Percentiles rank a stretch among this genome's conserved stretches.
Conservation (phyloP, 768 basidiomycete genomes). For the Lentinus brumalis region DNA sequence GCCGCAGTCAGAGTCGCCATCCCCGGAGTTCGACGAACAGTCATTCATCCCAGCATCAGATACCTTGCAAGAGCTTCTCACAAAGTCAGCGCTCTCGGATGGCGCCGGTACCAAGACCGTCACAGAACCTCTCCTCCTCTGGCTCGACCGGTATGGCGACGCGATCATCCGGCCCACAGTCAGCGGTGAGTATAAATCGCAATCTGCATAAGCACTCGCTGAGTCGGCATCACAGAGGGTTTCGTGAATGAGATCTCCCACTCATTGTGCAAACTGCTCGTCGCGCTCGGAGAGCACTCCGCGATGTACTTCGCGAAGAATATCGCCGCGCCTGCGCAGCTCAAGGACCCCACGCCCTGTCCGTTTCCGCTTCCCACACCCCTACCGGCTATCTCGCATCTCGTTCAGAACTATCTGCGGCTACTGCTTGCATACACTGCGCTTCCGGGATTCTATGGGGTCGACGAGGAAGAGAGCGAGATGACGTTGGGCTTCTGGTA, state of each 20-base stretch:
- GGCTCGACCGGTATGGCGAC: slow-evolving; percentile 62
- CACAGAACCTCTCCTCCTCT: slow-evolving; percentile 85
- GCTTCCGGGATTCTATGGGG: slow-evolving; percentile 72
- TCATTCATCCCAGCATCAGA: slow-evolving; percentile 68
- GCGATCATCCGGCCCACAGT: slow-evolving; percentile 44
- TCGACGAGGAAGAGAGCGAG: slow-evolving; percentile 88
- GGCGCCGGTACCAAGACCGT: slow-evolving; percentile 70
- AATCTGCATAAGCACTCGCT: not conserved
- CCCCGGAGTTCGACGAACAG: slow-evolving; percentile 45
- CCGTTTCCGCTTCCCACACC: slow-evolving; percentile 15
- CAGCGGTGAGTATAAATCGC: slow-evolving; percentile 33
- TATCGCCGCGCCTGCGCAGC: slow-evolving; percentile 49
- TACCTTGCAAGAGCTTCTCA: slow-evolving; percentile 75
- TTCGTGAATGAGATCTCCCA: slow-evolving; percentile 59
- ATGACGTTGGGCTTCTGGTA: slow-evolving; percentile 90
- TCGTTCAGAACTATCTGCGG: slow-evolving; percentile 66
- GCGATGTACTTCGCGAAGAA: slow-evolving; percentile 72
- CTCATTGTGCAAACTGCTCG: slow-evolving; percentile 79
- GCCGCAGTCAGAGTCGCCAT: slow-evolving; percentile 26
- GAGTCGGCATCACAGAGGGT: slow-evolving; percentile 35
- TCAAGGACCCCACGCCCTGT: slow-evolving; percentile 20
- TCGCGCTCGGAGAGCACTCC: slow-evolving; percentile 85
- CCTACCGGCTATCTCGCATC: slow-evolving; percentile 27
- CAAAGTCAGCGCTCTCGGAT: slow-evolving; percentile 69
- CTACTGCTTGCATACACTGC: slow-evolving; percentile 75